Percentiles rank a stretch among this genome's conserved stretches.
Evolutionary conservation across 83 land plant species (phyloP).

Genomic region (Picea abies): DNA sequence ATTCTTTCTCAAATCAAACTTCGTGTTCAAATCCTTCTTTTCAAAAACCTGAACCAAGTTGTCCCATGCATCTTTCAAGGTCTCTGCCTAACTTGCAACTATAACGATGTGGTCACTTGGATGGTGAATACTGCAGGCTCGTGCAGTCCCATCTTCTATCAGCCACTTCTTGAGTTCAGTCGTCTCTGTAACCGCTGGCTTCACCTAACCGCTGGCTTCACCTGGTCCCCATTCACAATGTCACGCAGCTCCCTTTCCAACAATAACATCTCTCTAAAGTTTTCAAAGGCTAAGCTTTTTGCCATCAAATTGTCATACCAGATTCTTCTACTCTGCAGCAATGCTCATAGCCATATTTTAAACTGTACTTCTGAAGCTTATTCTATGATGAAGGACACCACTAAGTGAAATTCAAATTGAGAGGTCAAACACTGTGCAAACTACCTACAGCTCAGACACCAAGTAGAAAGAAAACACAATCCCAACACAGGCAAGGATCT

Average conservation of each 20-base stretch:
- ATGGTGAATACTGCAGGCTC: neutral
- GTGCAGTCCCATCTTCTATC: neutral
- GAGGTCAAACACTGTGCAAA: no score
- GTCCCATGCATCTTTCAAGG: neutral
- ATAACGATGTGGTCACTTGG: neutral
- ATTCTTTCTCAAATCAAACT: neutral
- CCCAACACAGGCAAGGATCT: no score
- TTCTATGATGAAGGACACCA: no score
- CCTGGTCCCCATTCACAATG: neutral
- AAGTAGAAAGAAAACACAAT: no score
- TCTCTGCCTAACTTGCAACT: neutral
- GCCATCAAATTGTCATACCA: neutral
- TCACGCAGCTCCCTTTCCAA: neutral
- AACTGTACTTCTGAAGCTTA: neutral
- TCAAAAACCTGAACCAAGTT: neutral
- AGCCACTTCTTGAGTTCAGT: neutral
- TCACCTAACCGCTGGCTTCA: no score
- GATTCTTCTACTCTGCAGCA: neutral
- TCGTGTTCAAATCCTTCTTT: neutral
- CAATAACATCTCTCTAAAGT: neutral
- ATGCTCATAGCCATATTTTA: neutral
- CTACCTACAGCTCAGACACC: no score
- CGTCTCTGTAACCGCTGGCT: neutral
- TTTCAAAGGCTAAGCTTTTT: neutral
- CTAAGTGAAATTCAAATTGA: no score